phyloP scores from a whole-genome alignment of 805 yeast species.

The Candida silvicultrix region DNA sequence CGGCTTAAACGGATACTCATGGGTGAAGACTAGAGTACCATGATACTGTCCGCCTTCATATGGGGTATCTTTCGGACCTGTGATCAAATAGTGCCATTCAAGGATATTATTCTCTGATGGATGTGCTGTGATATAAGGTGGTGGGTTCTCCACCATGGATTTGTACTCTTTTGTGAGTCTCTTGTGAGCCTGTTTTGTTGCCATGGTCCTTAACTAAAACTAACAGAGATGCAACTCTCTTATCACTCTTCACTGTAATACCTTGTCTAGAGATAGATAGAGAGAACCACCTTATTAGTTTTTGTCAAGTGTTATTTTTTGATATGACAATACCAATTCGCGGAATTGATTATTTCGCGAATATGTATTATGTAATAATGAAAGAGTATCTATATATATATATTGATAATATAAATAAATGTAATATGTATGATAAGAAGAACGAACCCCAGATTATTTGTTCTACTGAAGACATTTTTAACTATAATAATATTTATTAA shows the following conservation, averaged over 20 bases:
- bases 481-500: not conserved
- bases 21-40: conserved; percentile 77
- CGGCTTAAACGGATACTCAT: conserved; percentile 87
- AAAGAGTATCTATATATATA: too few species aligned
- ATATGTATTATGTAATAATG: too few species aligned
- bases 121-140: conserved; percentile 77
- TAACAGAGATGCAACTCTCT: too few species aligned
- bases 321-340: too few species aligned
- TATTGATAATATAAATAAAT: too few species aligned
- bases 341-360: too few species aligned
- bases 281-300: too few species aligned
- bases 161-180: conserved; percentile 76
- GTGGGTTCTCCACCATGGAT: conserved; percentile 68
- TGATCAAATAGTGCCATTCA: conserved; percentile 90
- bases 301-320: too few species aligned
- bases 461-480: not conserved
- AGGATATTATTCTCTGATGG: conserved; percentile 85
- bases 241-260: too few species aligned
- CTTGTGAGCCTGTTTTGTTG: conserved; percentile 37
- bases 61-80: conserved; percentile 90
- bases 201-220: conserved; percentile 26
- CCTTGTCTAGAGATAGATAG: too few species aligned
- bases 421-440: too few species aligned
- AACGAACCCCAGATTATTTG: too few species aligned
- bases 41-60: conserved; percentile 85